A percentile compares a stretch with the other conserved stretches of the same genome.
Evolutionary conservation across 495 filamentous ascomycete genomes (phyloP).

Genomic region (Lophium mytilinum): DNA sequence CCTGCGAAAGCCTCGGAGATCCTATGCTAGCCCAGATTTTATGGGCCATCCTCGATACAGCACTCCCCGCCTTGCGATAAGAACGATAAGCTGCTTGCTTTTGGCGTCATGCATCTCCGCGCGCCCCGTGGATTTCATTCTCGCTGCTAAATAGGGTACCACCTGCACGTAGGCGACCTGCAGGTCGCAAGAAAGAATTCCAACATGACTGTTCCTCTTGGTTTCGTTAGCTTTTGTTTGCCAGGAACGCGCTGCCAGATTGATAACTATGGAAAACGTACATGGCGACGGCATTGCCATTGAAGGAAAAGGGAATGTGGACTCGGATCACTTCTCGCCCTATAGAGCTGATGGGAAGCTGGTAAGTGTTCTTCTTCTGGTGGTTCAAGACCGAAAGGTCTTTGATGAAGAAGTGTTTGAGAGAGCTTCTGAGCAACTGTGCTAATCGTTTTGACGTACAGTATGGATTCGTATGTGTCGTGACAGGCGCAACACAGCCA

Average conservation of each 20-base stretch:
- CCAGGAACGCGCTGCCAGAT: not conserved
- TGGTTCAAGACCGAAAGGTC: not conserved
- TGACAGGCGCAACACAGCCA: conserved; percentile 50
- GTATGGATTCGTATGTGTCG: conserved; percentile 57
- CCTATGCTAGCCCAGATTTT: no score
- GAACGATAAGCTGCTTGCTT: not conserved
- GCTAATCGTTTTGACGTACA: conserved; percentile 17
- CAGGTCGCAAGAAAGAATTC: not conserved
- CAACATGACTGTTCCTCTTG: not conserved
- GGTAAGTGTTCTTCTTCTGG: conserved; percentile 29
- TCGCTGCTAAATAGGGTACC: not conserved
- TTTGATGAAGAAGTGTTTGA: no score
- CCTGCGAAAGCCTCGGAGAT: no score
- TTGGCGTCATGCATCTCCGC: conserved; percentile 21
- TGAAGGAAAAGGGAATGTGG: not conserved
- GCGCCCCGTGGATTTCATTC: conserved; percentile 21
- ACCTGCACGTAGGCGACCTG: not conserved
- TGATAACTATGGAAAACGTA: not conserved
- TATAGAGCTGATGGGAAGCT: conserved; percentile 54
- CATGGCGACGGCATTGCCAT: not conserved
- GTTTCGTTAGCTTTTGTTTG: not conserved
- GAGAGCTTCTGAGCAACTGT: no score
- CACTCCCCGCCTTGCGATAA: not conserved
- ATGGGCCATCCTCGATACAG: not conserved
- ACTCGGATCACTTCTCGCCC: conserved; percentile 47